Evolutionary conservation across 2,329 filamentous ascomycete genomes (phyloP).

Genomic region (Clonostachys rhizophaga): DNA sequence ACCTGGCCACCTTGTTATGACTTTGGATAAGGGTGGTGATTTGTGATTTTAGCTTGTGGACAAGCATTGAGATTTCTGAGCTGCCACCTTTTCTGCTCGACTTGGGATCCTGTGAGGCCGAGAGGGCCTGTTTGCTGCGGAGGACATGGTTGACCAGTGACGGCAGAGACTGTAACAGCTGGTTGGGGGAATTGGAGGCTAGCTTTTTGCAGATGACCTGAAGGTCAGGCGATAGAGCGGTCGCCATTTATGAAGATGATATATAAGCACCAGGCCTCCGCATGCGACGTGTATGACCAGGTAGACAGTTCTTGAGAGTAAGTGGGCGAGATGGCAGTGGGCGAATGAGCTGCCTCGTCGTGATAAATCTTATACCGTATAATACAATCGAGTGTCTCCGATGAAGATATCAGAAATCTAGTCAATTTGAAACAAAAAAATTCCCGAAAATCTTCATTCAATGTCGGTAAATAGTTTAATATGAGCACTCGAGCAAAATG

Average conservation of each 20-base stretch:
- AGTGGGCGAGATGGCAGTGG: too few species aligned
- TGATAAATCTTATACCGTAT: too few species aligned
- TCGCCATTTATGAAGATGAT: constrained; percentile 10
- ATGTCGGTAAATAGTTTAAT: too few species aligned
- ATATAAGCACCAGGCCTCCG: neutral
- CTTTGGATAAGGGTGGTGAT: constrained; percentile 76
- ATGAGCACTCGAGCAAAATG: too few species aligned
- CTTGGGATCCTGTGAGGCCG: constrained; percentile 54
- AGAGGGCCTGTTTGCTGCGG: constrained; percentile 56
- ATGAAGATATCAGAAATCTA: too few species aligned
- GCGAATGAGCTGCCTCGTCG: too few species aligned
- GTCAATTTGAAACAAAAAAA: too few species aligned
- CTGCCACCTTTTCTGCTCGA: constrained; percentile 46
- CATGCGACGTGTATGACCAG: neutral
- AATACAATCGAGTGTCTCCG: too few species aligned
- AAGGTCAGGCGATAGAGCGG: constrained; percentile 49
- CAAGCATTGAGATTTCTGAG: constrained; percentile 62
- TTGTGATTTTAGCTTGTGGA: constrained; percentile 79
- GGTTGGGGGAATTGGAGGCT: constrained; percentile 63
- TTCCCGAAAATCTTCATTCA: too few species aligned
- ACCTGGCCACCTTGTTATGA: constrained; percentile 68
- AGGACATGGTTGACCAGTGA: constrained; percentile 59
- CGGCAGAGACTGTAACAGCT: constrained; percentile 70
- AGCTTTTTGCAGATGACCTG: constrained; percentile 65
- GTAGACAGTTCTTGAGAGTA: too few species aligned